phyloP scores from a whole-genome alignment of 345 rosid genomes.

The Moricandia arvensis region DNA sequence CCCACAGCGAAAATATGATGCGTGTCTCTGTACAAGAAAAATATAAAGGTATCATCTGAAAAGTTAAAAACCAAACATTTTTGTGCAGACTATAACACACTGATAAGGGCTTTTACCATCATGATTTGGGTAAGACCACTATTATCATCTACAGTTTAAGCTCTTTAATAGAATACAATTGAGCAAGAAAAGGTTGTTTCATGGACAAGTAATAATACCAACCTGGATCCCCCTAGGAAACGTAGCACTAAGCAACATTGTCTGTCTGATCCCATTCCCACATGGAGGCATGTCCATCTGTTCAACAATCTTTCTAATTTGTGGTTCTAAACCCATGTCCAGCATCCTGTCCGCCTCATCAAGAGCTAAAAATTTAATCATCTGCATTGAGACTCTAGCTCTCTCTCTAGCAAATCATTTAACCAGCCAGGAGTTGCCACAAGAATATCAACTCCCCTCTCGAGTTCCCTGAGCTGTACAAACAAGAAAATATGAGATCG shows the following conservation, averaged over 20 bases:
- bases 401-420: constrained; percentile 94
- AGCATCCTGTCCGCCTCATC: constrained; percentile 99
- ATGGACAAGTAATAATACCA: constrained; percentile 5
- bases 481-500: constrained; percentile 18
- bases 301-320: constrained; percentile 92
- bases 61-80: neutral
- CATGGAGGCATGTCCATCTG: constrained; percentile 96
- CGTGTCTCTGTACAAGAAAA: constrained; percentile 71
- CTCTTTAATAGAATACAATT: no score
- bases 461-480: constrained; percentile 86
- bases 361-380: constrained; percentile 84
- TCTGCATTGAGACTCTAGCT: constrained; percentile 89
- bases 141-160: no score
- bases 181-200: neutral
- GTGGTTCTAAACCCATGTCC: constrained; percentile 99
- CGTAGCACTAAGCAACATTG: constrained; percentile 98
- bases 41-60: neutral
- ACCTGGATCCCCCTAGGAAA: constrained; percentile 99
- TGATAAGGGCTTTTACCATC: no score
- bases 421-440: constrained; percentile 99
- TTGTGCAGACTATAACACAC: no score
- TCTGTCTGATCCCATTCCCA: constrained; percentile 84
- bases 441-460: constrained; percentile 96
- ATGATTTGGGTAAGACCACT: no score
- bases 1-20: constrained; percentile 99